Evolutionary conservation across 345 rosid genomes (phyloP), one percentile per base, ranked within the genome.

Genomic region (Arabidopsis arenosa): DNA sequence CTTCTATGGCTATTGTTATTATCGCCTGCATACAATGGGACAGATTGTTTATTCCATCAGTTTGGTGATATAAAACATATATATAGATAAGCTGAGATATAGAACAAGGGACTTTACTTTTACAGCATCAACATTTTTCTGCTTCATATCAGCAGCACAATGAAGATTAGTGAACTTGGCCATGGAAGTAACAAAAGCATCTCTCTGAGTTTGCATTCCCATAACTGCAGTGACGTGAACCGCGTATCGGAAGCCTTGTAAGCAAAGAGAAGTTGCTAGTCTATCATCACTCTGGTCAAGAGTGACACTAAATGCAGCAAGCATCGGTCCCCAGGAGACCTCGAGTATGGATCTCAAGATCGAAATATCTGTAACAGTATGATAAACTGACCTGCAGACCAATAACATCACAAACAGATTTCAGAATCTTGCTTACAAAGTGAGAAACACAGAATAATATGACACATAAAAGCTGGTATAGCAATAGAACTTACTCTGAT

Each of bases 131-230:
- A 95, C 96, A 85, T 92, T 95, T 73, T 90, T 95, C 83, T 87
- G 99, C 79, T 87, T 95, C 99, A 95, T 95, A 85, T 92, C 98
- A 33, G 92, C 93, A 72, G 98, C 99, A 83, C 91, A 86, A 80
- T 95, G 99, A 48, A 95, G 99, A 83, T 87, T 78, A 48, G 99
- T 95, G 85, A 95, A 95, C 87, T 95, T 95, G 48, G 98, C 99
- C 71, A 91, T 77, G 48, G 99, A 95, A 36, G 96, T 93, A 65
- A 95, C 95, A 83, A 95, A 95, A 77, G 99, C 99, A 85, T 95
- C 99, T 83, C 99, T 86, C 80, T 93, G 98, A 13, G 97, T 95
- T 86, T 93, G 97, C 98, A 95, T 88, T 63, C 96, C 93, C 96
- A 90, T 89, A 56, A 90, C 93, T 44, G 98, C 89, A 60, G 99